Percentiles rank a stretch among this genome's conserved stretches.
phyloP scores from a whole-genome alignment of 2,329 filamentous ascomycete genomes.

The Clonostachys rosea region DNA sequence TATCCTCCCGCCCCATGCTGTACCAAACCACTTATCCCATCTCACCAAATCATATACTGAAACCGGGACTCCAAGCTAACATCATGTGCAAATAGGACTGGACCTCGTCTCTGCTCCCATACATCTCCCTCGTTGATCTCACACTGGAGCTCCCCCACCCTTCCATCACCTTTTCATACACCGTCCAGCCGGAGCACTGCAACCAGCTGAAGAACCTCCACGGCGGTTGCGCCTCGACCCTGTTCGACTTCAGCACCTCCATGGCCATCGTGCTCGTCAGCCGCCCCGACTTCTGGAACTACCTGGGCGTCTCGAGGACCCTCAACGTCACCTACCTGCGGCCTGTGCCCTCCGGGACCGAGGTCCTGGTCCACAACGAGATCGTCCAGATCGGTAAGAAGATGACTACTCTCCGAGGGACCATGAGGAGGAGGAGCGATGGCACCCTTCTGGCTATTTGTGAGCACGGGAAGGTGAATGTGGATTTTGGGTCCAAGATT shows the following conservation, averaged over 20 bases:
- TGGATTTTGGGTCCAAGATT: constrained; percentile 37
- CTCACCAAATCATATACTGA: no score
- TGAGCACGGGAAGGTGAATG: constrained; percentile 63
- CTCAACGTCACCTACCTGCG: constrained; percentile 65
- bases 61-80: no score
- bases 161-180: constrained; percentile 38
- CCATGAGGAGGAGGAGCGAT: constrained; percentile 47
- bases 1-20: no score
- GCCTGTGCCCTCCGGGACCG: constrained; percentile 47
- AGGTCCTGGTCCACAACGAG: constrained; percentile 50
- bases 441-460: constrained; percentile 50
- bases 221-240: constrained; percentile 58
- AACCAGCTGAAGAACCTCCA: constrained; percentile 53
- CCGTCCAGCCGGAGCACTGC: constrained; percentile 42
- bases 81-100: constrained; percentile 29
- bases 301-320: constrained; percentile 60
- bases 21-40: no score
- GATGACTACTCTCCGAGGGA: constrained; percentile 46
- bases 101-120: constrained; percentile 32
- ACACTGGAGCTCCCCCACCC: constrained; percentile 26
- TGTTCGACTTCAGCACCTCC: constrained; percentile 65
- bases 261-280: constrained; percentile 51
- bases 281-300: constrained; percentile 55
- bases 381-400: constrained; percentile 52
- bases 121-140: constrained; percentile 32